A percentile compares a stretch with the other conserved stretches of the same genome.
phyloP scores from a whole-genome alignment of 2,329 filamentous ascomycete genomes.

The Sporothrix schenckii region DNA sequence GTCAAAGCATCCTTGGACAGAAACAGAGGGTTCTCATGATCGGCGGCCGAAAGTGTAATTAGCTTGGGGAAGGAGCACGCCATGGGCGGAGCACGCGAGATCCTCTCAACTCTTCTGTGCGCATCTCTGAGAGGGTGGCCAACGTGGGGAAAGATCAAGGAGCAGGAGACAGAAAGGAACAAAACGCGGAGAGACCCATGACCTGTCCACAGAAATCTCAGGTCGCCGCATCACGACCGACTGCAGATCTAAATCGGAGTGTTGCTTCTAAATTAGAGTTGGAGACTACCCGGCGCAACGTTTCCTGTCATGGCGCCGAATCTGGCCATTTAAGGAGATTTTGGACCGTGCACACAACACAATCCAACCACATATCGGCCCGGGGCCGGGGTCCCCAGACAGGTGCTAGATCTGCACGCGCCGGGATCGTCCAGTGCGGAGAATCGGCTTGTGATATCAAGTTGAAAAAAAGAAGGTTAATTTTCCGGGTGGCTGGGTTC shows the following conservation, averaged over 20 bases:
- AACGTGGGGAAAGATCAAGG: neutral
- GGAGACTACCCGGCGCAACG: conserved; percentile 11
- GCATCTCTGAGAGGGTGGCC: conserved; percentile 6
- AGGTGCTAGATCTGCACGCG: conserved; percentile 12
- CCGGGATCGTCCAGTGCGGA: conserved; percentile 8
- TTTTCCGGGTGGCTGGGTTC: neutral
- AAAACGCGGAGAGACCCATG: neutral
- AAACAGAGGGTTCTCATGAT: neutral
- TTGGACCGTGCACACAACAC: neutral
- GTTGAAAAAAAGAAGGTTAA: conserved; percentile 1
- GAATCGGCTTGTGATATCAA: conserved; percentile 20
- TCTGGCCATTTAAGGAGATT: neutral
- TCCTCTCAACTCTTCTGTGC: neutral
- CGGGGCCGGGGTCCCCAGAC: conserved; percentile 11
- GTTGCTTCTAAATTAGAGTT: conserved; percentile 16
- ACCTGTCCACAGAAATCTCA: neutral
- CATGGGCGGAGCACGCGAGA: neutral
- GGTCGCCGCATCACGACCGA: conserved; percentile 3
- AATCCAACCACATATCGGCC: conserved; percentile 19
- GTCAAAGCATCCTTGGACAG: too few relatives aligned
- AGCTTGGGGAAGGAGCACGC: neutral
- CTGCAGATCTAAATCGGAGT: conserved; percentile 19
- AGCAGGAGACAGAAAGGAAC: neutral
- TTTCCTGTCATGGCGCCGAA: conserved; percentile 20
- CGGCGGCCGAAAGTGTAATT: neutral